Percentiles rank a stretch among this genome's conserved stretches.
Conservation (phyloP, 164 flowering plant genomes). For the Chimonanthus praecox region DNA sequence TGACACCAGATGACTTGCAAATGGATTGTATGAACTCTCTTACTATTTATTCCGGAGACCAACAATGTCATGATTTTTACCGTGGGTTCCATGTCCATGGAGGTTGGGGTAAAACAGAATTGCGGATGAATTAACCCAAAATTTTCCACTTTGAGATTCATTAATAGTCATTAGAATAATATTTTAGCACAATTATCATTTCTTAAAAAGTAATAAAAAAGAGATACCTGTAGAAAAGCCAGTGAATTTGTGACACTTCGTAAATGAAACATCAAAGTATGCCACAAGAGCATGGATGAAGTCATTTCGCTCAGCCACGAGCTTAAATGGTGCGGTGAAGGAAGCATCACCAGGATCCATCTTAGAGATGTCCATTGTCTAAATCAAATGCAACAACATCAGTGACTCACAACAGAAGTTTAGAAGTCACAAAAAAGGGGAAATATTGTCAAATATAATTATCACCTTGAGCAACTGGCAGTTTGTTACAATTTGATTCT, state of each 20-base stretch:
- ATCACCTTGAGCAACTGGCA: constrained; percentile 80
- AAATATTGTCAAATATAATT: background rate
- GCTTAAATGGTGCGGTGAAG: constrained; percentile 90
- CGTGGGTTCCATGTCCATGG: too few species aligned
- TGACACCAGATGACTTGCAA: too few species aligned
- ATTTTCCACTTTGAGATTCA: too few species aligned
- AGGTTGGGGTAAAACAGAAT: too few species aligned
- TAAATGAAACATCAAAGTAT: constrained; percentile 90
- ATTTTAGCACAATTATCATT: background rate
- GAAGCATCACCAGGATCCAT: constrained; percentile 93
- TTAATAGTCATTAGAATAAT: too few species aligned
- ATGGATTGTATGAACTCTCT: too few species aligned
- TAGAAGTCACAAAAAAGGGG: background rate
- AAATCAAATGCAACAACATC: constrained; percentile 9
- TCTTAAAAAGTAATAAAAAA: background rate
- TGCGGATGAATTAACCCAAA: too few species aligned
- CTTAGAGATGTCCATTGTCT: constrained; percentile 97
- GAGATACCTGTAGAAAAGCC: constrained; percentile 92
- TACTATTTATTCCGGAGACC: too few species aligned
- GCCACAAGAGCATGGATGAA: constrained; percentile 97
- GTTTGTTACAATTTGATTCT: constrained; percentile 89
- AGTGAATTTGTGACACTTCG: constrained; percentile 76
- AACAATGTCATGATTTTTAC: too few species aligned
- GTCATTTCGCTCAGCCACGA: constrained; percentile 84
- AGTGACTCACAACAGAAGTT: background rate